These are phyloP conservation scores for Mycena kentingensis DNA, from an alignment of 768 basidiomycete species.

Conservation along the genomic window DNA sequence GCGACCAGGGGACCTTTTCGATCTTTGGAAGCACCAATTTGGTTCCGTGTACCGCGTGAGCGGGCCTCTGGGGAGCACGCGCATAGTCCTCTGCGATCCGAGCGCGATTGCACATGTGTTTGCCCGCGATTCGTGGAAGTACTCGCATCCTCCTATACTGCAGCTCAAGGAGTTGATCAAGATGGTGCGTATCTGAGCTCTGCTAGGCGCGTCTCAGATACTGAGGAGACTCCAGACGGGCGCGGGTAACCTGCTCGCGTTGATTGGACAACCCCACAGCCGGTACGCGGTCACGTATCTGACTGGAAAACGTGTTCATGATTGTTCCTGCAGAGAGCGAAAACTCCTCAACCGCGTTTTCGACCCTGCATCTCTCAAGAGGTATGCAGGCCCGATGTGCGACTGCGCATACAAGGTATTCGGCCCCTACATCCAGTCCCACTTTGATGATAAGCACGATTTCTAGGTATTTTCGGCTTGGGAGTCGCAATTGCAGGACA, in stretches of 20 bases:
- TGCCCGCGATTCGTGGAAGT: constrained; percentile 34
- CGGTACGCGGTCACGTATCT: not conserved
- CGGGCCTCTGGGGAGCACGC: constrained; percentile 19
- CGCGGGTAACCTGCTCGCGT: not conserved
- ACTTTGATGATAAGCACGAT: not conserved
- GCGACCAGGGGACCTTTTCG: constrained; percentile 24
- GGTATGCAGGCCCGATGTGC: constrained; percentile 28
- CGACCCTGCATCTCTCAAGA: constrained; percentile 30
- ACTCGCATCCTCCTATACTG: constrained; percentile 26
- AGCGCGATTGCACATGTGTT: constrained; percentile 40
- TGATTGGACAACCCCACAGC: not conserved
- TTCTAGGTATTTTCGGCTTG: constrained; percentile 4
- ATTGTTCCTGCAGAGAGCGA: constrained; percentile 24
- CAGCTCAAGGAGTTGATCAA: constrained; percentile 13
- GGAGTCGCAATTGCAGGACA: constrained; percentile 7
- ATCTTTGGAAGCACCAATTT: constrained; percentile 39
- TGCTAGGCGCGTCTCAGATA: not conserved
- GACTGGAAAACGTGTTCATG: not conserved
- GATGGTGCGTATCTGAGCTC: constrained; percentile 15
- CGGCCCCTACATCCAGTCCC: not conserved
- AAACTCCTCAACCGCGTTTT: constrained; percentile 33
- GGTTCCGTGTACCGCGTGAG: constrained; percentile 27
- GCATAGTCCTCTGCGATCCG: constrained; percentile 27
- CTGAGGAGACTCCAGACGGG: constrained; percentile 2
- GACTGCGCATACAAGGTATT: constrained; percentile 36